Percentiles rank a stretch among this genome's conserved stretches.
These are phyloP conservation scores for Pseudogymnoascus sp. DNA, from an alignment of 2,329 filamentous ascomycete species.

Conservation along the genomic window DNA sequence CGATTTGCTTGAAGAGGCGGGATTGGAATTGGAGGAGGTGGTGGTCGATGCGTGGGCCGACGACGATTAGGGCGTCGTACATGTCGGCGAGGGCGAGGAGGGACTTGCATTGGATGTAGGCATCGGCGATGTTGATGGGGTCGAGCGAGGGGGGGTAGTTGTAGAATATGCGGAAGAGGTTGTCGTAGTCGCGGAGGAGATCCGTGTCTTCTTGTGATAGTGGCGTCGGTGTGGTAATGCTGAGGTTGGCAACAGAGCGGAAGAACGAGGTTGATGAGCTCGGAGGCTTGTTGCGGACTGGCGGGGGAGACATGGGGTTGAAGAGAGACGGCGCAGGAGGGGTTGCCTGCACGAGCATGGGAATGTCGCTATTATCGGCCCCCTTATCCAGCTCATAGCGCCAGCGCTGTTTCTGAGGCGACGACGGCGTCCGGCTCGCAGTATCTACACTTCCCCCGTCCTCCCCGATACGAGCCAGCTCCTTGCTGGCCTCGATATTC, in stretches of 20 bases:
- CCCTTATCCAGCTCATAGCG: constrained; percentile 80
- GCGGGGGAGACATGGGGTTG: constrained; percentile 38
- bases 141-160: constrained; percentile 80
- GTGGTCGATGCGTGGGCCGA: constrained; percentile 85
- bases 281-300: constrained; percentile 51
- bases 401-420: constrained; percentile 54
- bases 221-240: constrained; percentile 32
- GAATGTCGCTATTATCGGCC: constrained; percentile 63
- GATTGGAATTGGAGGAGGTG: constrained; percentile 88
- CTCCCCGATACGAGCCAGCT: constrained; percentile 46
- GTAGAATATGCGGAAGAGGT: constrained; percentile 92
- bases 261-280: constrained; percentile 66
- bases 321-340: constrained; percentile 45
- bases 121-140: constrained; percentile 78
- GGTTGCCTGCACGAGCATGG: constrained; percentile 75
- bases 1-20: constrained; percentile 89
- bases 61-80: constrained; percentile 83
- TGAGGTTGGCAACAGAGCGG: constrained; percentile 76
- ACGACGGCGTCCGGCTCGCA: constrained; percentile 21
- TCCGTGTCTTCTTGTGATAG: constrained; percentile 59
- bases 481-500: constrained; percentile 14
- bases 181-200: constrained; percentile 85
- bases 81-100: constrained; percentile 84
- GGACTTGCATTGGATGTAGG: constrained; percentile 89
- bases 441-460: constrained; percentile 31